Conservation (phyloP, 2,329 filamentous ascomycete genomes). For the Colletotrichum spaethianum region DNA sequence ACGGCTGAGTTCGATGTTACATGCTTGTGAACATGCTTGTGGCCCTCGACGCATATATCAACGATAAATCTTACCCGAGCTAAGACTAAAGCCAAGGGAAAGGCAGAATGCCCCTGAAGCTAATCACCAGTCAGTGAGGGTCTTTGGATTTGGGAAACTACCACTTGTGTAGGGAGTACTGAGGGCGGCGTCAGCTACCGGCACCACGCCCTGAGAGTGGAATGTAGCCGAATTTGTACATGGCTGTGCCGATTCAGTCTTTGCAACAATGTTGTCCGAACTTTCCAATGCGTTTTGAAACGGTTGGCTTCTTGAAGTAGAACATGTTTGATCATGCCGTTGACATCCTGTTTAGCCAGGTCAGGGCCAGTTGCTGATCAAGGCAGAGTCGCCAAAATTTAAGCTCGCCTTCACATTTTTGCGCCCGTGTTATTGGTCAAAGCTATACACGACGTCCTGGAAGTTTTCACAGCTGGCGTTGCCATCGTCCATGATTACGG, state of each 20-base stretch:
- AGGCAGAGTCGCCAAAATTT: neutral
- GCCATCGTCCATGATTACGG: conserved; percentile 64
- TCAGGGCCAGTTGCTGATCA: neutral
- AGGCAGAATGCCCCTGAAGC: neutral
- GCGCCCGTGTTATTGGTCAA: neutral
- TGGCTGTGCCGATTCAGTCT: neutral
- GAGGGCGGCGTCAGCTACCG: neutral
- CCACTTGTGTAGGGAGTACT: no score
- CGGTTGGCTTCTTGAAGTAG: neutral
- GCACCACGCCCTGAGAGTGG: neutral
- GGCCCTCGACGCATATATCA: neutral
- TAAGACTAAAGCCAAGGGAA: neutral
- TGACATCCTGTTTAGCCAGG: neutral
- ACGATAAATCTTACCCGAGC: neutral
- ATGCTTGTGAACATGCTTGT: neutral
- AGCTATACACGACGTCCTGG: neutral
- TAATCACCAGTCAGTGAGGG: neutral
- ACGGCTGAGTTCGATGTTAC: neutral
- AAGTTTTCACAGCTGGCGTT: no score
- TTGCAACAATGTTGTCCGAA: conserved; percentile 11
- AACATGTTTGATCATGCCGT: neutral
- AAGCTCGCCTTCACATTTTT: neutral
- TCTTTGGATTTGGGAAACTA: neutral
- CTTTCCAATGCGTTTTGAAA: conserved; percentile 18
- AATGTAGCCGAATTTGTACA: neutral